A percentile compares a stretch with the other conserved stretches of the same genome.
Conservation (phyloP, 2,329 filamentous ascomycete species). For the Dactylellina leptospora region DNA sequence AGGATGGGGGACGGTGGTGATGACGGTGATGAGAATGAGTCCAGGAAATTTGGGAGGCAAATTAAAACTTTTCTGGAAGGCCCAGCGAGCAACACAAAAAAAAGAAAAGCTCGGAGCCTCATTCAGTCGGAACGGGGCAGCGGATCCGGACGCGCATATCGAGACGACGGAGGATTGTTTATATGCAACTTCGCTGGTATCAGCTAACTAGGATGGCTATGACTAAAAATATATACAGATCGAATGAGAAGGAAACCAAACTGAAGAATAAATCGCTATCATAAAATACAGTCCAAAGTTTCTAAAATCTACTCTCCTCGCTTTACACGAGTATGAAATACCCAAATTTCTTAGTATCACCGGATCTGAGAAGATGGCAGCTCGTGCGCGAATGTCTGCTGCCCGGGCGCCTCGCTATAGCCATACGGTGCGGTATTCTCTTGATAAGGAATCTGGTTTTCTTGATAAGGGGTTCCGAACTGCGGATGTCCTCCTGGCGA, state of each 20-base stretch:
- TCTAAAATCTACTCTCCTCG: too few relatives aligned
- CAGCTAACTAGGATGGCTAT: neutral
- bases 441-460: conserved; percentile 3
- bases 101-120: too few relatives aligned
- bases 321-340: neutral
- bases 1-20: neutral
- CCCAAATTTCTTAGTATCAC: neutral
- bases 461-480: conserved; percentile 20
- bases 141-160: too few relatives aligned
- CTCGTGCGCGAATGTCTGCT: conserved; percentile 18
- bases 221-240: conserved; percentile 6
- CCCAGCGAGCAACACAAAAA: conserved; percentile 17
- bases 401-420: conserved; percentile 11
- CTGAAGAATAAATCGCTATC: conserved; percentile 14
- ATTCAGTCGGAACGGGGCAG: too few relatives aligned
- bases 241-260: neutral
- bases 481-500: conserved; percentile 8
- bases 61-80: conserved; percentile 43
- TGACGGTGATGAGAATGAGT: conserved; percentile 11
- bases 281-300: conserved; percentile 13
- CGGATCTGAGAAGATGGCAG: conserved; percentile 14
- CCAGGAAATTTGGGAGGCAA: conserved; percentile 26
- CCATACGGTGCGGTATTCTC: neutral
- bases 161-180: too few relatives aligned
- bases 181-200: conserved; percentile 3